Evolutionary conservation across 2,329 filamentous ascomycete species (phyloP).

Genomic region (Didymella keratinophila): DNA sequence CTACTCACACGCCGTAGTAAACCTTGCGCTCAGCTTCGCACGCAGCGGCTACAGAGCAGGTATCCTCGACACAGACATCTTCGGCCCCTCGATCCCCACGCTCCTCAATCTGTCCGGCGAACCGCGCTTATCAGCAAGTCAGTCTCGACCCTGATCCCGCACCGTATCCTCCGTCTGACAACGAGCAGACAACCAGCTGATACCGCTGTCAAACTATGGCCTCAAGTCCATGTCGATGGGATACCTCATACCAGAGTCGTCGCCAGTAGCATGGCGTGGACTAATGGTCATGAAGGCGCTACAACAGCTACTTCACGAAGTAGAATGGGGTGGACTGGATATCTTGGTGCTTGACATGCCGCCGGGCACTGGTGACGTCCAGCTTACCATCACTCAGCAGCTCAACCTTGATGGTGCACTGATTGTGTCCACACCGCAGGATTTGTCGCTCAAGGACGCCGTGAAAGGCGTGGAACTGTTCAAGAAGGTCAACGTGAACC

Average conservation of each 20-base stretch:
- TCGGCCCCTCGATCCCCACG: constrained; percentile 93
- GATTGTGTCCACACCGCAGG: constrained; percentile 92
- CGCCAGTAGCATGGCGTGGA: constrained; percentile 92
- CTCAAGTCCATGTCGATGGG: constrained; percentile 99
- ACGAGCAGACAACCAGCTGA: constrained; percentile 73
- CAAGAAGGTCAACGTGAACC: constrained; percentile 77
- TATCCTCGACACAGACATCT: constrained; percentile 95
- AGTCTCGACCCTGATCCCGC: constrained; percentile 38
- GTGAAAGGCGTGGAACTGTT: constrained; percentile 94
- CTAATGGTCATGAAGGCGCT: constrained; percentile 98
- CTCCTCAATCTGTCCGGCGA: constrained; percentile 83
- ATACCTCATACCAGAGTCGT: constrained; percentile 80
- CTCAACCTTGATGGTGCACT: constrained; percentile 85
- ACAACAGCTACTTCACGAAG: constrained; percentile 92
- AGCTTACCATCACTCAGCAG: constrained; percentile 96
- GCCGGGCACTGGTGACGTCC: constrained; percentile 93
- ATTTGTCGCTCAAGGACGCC: constrained; percentile 89
- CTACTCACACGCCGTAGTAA: constrained; percentile 56
- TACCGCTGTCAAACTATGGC: constrained; percentile 92
- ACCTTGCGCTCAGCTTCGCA: constrained; percentile 87
- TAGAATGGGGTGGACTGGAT: constrained; percentile 91
- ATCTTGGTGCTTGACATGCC: constrained; percentile 89
- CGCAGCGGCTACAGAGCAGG: constrained; percentile 81
- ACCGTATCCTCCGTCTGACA: constrained; percentile 8
- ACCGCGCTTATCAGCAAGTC: constrained; percentile 76